Base-by-base conservation (phyloP, 805 yeast genomes). In the Candida oleophila region DNA sequence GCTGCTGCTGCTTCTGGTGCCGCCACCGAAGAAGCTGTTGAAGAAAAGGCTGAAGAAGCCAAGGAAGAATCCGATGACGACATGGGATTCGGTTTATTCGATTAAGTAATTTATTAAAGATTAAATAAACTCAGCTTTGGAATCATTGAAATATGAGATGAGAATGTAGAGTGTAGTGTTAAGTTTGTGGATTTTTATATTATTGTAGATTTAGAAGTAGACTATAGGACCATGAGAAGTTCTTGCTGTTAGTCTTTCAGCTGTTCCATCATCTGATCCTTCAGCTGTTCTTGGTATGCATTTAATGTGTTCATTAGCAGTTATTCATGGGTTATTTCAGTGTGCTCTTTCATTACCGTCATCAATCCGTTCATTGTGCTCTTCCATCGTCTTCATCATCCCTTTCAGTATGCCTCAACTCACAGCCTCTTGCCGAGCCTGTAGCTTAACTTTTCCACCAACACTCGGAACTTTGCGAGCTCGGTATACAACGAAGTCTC, bases 71-170 rank as follows among this genome's bases (percentile, higher is more conserved):
- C 81, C 68, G 80, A 80, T 56, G 92, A 85, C 76, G 92, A 85
- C 76, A 85, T 87, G 95, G 96, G 96, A 66, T 83, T 86, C 86
- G 96, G 96, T 83, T 87, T 94, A 76, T 94, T 94, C 87, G 99
- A 94, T 84, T 94, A 94, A 82, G 50, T 55, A 28, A 41, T n/a
- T 41, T 38, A 38, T 20, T 14, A 38, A 38, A 30, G 34, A 28
- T 42, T 12, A 16, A 39, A 19, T 30, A 46, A 32, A 46, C 30
- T 30, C 33, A 41, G 42, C 37, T 30, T 42, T 38, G 20, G 39
- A 42, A 42, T 14, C 37, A 30, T 42, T 38, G 20, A 38, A 42
- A 42, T 14, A 42, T 33, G 38, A 15, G 20, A 42, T 41, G 41
- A 46, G 36, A 36, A 36, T 46, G 49, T 46, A 46, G 42, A 46